phyloP scores from a whole-genome alignment of 257 asterid genomes.

The Solanum corneliomulleri region DNA sequence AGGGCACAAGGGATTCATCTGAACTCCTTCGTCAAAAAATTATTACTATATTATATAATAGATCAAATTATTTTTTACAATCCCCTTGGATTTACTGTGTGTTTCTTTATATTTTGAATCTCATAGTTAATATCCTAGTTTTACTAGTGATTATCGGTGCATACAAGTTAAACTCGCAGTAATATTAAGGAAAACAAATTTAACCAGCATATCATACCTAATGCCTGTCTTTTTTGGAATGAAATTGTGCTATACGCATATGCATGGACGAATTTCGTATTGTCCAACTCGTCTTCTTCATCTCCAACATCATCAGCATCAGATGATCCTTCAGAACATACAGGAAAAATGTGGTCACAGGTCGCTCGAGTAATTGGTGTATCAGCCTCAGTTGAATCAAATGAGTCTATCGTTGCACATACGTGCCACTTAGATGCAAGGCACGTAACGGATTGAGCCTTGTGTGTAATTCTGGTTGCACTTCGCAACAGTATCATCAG shows the following conservation, averaged over 20 bases:
- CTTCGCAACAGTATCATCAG: conserved; percentile 12
- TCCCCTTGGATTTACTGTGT: neutral
- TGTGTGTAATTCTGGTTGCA: conserved; percentile 14
- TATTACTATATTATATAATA: neutral
- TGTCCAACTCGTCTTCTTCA: conserved; percentile 17
- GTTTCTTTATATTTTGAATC: neutral
- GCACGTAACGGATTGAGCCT: conserved; percentile 11
- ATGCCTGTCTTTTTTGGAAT: conserved; percentile 16
- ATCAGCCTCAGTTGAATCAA: neutral
- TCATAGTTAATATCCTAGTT: neutral
- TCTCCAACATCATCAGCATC: conserved; percentile 15
- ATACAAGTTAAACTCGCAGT: neutral
- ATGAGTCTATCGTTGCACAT: conserved; percentile 11
- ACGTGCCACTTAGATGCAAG: conserved; percentile 19
- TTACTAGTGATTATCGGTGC: neutral
- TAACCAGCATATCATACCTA: neutral
- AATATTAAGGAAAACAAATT: neutral
- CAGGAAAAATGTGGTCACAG: neutral
- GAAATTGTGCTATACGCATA: conserved; percentile 13
- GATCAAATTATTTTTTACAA: neutral
- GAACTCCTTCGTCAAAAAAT: neutral
- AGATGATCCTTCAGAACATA: neutral
- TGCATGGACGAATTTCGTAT: conserved; percentile 1
- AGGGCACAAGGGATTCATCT: neutral
- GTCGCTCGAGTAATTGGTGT: neutral